Evolutionary conservation across 768 basidiomycete genomes (phyloP), one percentile per base, ranked within the genome.

Genomic region (Calocera cornea): DNA sequence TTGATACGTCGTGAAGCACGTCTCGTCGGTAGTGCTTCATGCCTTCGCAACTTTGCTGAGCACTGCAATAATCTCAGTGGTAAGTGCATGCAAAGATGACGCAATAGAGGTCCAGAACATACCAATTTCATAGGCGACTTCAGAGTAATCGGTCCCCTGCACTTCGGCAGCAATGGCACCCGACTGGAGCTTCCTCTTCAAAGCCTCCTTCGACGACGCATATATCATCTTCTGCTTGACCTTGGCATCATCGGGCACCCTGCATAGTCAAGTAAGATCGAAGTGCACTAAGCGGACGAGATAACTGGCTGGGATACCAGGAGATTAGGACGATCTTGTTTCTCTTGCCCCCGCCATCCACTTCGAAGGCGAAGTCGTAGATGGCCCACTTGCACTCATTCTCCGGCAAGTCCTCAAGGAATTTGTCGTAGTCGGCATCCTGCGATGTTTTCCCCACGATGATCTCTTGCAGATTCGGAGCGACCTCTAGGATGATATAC

Each of bases 151-250:
- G 49, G 89, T 94, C 67, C 85, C 94, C 77, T 97, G 95, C 66
- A 98, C 82, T 76, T 97, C 93, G 60, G 83, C 75, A 2, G 83
- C 80, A 71, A 97, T 82, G 66, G 94, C 95, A 29, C 83, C 84
- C 27, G 54, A 60, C 8, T 22, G 11, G 33, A 98, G 83, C 34
- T 83, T 74, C 66, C 83, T 84, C 73, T 84, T 83, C 70, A 99
- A 78, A 2, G 87, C 87, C 31, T 92, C 89, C 74, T 85, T 87
- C 65, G 95, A 97, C 19, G 92, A 87, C 1, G 95, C 88, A 78
- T 84, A 89, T 72, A 97, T 72, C 94, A 97, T 97, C 87, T 95
- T 97, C 75, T 85, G 81, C 79, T 89, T 93, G 77, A 95, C 83
- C 79, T 84, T 89, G 44, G 92, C 87, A 47, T 76, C 78, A 73